These are phyloP conservation scores for Monosporozyma unispora DNA, from an alignment of 805 yeast species.

Conservation along the genomic window DNA sequence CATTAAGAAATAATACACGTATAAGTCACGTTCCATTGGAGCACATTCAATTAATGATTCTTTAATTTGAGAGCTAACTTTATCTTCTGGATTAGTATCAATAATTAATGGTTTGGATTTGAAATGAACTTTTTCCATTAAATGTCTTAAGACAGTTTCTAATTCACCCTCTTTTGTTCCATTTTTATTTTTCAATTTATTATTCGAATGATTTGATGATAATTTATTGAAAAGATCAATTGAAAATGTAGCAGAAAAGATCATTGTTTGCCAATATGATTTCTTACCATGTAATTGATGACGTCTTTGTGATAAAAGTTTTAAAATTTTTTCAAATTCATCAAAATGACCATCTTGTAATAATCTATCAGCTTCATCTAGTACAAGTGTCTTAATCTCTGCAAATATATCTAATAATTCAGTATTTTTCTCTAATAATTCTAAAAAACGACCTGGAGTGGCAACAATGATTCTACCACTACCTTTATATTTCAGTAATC, in stretches of 20 bases:
- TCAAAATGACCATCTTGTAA: constrained; percentile 95
- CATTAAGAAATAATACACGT: constrained; percentile 75
- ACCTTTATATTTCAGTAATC: constrained; percentile 55
- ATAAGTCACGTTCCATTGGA: constrained; percentile 80
- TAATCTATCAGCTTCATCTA: constrained; percentile 94
- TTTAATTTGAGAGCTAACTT: constrained; percentile 61
- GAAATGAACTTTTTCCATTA: constrained; percentile 65
- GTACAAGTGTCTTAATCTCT: constrained; percentile 45
- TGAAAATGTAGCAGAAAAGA: constrained; percentile 93
- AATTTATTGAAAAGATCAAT: constrained; percentile 73
- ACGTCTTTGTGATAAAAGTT: constrained; percentile 41
- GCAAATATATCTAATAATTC: constrained; percentile 34
- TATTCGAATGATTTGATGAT: constrained; percentile 32
- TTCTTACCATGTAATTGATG: constrained; percentile 33
- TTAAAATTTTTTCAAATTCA: constrained; percentile 76
- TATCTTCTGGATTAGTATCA: constrained; percentile 81
- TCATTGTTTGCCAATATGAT: constrained; percentile 65
- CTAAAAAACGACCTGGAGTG: constrained; percentile 90
- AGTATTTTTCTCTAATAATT: constrained; percentile 58
- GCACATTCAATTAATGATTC: constrained; percentile 92
- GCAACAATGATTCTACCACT: constrained; percentile 78
- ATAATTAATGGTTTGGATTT: constrained; percentile 60
- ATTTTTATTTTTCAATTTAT: constrained; percentile 10
- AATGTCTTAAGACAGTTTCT: constrained; percentile 54
- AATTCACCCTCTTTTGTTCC: constrained; percentile 28